Base-by-base conservation (phyloP, 345 rosid genomes). In the Aquilaria malaccensis region DNA sequence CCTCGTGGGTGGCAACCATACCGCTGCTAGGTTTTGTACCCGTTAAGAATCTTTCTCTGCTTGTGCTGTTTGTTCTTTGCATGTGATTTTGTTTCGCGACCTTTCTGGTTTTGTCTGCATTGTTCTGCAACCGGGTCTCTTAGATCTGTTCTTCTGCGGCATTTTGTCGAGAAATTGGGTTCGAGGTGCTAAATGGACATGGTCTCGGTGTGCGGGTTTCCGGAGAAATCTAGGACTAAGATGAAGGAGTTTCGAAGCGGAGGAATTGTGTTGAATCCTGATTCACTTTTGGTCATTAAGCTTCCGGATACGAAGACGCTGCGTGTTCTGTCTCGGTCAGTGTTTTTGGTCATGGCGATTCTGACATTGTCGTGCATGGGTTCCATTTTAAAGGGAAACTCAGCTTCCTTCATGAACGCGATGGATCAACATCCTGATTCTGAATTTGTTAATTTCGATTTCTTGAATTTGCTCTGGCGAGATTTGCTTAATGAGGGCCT, bases 1-100 rank as follows among this genome's bases (percentile, higher is more conserved):
- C 50, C 85, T 83, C 59, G 77, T 78, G 83, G 88, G 85, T 78
- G 85, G 85, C 48, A 83, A 83, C 70, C 85, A 83, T 72, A 83
- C 85, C 55, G 83, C 88, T 55, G 70, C 81, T 60, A 80, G 83
- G 76, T 80, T 80, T 70, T 83, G 83, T 52, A 72, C 79, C 54
- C 83, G 88, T 71, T 83, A 80, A 72, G 47, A 10, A 12, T n/a
- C 15, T 10, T 45, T 45, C 33, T 50, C 52, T 69, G 43, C 50
- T 56, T 4, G 7, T 37, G 33, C 50, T 56, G 57, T 59, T n/a
- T 45, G 47, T 52, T 49, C 47, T 29, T 68, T 33, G 45, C 53
- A 55, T 57, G 54, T 61, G 63, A 61, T 60, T 55, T 56, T 46
- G 15, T 49, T 52, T 49, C 47, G 13, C n/a, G 33, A 11, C 22